A percentile compares a stretch with the other conserved stretches of the same genome.
phyloP scores from a whole-genome alignment of 73 alveolate species.

The Paramecium bursaria region DNA sequence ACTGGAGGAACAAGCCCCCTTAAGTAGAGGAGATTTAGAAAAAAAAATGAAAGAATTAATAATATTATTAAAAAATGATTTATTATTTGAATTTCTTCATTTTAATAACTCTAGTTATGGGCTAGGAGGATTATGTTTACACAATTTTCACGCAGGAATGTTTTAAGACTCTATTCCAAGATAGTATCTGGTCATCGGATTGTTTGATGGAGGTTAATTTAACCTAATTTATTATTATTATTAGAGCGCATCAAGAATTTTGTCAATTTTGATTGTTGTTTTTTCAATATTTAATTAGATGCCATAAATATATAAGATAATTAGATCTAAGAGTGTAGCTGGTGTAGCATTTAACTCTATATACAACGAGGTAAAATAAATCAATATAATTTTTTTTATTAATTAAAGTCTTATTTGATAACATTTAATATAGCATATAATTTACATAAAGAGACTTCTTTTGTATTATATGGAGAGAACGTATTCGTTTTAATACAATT shows the following conservation, averaged over 20 bases:
- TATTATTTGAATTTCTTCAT: too few species aligned
- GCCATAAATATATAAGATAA: neutral
- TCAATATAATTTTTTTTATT: neutral
- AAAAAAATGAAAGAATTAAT: too few species aligned
- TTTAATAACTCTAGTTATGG: too few species aligned
- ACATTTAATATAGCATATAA: neutral
- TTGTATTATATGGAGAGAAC: neutral
- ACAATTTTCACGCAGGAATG: too few species aligned
- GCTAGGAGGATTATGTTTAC: too few species aligned
- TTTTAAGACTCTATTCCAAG: too few species aligned
- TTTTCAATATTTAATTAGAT: conserved; percentile 19
- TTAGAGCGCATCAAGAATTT: neutral
- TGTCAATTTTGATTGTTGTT: neutral
- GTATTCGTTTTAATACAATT: neutral
- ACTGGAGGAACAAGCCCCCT: too few species aligned
- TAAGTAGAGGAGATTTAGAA: too few species aligned
- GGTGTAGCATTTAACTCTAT: neutral
- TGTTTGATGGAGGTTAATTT: too few species aligned
- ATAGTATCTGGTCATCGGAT: too few species aligned
- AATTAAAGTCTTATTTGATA: neutral
- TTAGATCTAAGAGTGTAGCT: neutral
- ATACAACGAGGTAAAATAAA: neutral
- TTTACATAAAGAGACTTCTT: neutral
- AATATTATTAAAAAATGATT: too few species aligned
- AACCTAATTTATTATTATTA: too few species aligned